Evolutionary conservation across 371 early-diverging fungal genomes (phyloP), one percentile per base, ranked within the genome.

Genomic region (Funneliformis caledonium): DNA sequence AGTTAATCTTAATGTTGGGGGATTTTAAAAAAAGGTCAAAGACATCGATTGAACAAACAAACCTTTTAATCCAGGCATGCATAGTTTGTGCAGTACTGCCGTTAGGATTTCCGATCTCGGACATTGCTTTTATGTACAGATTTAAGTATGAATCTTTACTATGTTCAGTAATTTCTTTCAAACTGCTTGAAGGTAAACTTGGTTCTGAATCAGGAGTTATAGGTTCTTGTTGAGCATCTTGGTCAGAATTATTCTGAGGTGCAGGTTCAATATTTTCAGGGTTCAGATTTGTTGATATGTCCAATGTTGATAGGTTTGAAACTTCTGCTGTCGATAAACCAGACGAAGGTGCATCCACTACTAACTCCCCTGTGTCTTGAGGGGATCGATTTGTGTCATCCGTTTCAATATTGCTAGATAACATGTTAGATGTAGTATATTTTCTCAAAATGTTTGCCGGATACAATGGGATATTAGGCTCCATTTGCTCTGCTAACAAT

Each of bases 391-490:
- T 65, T 12, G 16, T 6, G 1, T 65, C 67, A 16, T 37, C 19
- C 37, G 33, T 65, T 9, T 65, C 37, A 37, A 19, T 56, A 56
- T 56, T 19, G 16, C 16, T 56, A 56, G 19, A 16, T 19, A 19
- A 56, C 56, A 56, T 56, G 16, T 56, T 56, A 56, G 16, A 16
- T 56, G 56, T 14, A 52, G 16, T 14, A 14, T 26, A 65, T 31
- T 11, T 65, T 31, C 37, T 16, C 19, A 65, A 65, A 10, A 65
- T 37, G 37, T 65, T 65, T 31, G 67, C 67, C 11, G 77, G 77
- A 47, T 77, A 77, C 22, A 77, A 56, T n/a, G 77, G 77, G 4
- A 77, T 37, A 77, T 26, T 31, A 43, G 77, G 77, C n/a, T 65
- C 42, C n/a, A 61, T 43, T 5, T 61, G 61, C 45, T 77, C 77